Evolutionary conservation across 148 eudicot genomes (phyloP).

Genomic region (Simmondsia chinensis): DNA sequence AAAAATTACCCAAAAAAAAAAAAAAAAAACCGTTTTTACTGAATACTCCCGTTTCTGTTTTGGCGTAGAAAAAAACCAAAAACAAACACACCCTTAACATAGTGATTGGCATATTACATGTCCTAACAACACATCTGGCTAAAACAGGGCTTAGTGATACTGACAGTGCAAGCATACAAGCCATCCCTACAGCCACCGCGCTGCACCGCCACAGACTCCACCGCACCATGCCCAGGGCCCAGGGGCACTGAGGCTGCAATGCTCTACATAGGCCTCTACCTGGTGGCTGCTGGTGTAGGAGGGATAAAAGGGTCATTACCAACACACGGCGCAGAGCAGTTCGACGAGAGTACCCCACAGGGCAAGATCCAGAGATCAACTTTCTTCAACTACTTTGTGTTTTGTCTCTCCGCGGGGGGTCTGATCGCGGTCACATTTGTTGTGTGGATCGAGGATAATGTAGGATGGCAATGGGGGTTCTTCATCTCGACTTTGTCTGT

Average conservation of each 20-base stretch:
- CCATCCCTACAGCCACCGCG: constrained; percentile 58
- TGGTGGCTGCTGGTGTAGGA: constrained; percentile 72
- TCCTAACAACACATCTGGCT: not conserved
- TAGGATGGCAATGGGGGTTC: constrained; percentile 97
- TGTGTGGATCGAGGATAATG: constrained; percentile 92
- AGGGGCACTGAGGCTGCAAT: constrained; percentile 48
- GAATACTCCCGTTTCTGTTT: too few species aligned
- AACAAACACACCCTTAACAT: too few species aligned
- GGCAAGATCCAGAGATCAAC: constrained; percentile 84
- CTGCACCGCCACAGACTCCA: constrained; percentile 19
- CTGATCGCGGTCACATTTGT: constrained; percentile 87
- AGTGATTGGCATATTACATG: too few species aligned
- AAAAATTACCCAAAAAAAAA: too few species aligned
- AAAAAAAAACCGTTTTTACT: too few species aligned
- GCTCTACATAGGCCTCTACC: constrained; percentile 70
- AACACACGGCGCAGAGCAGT: constrained; percentile 86
- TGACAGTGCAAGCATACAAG: constrained; percentile 67
- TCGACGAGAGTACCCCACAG: constrained; percentile 48
- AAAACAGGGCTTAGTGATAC: constrained; percentile 60
- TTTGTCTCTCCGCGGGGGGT: constrained; percentile 66
- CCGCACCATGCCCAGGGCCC: constrained; percentile 33
- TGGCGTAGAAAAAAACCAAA: too few species aligned
- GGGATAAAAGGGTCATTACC: constrained; percentile 91
- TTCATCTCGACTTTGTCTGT: constrained; percentile 59
- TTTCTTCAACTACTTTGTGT: constrained; percentile 88